Evolutionary conservation across 495 filamentous ascomycete genomes (phyloP).

Genomic region (Xylaria grammica): DNA sequence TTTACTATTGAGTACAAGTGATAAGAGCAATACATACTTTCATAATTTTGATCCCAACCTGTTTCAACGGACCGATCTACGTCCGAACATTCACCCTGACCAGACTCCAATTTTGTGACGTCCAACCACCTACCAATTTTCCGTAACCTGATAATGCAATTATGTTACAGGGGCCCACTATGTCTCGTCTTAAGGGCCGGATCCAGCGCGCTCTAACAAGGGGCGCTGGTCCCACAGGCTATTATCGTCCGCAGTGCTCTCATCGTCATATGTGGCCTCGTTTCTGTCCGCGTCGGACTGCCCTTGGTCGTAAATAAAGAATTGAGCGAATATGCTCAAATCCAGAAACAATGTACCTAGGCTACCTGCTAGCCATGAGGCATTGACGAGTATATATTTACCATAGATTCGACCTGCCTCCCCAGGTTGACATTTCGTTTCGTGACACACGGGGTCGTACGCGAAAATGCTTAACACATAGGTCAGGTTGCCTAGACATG

Average conservation of each 20-base stretch:
- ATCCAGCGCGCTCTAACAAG: conserved; percentile 40
- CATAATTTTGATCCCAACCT: not conserved
- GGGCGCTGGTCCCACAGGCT: conserved; percentile 43
- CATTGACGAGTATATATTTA: conserved; percentile 83
- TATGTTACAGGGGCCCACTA: not conserved
- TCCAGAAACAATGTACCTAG: conserved; percentile 86
- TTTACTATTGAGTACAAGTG: not conserved
- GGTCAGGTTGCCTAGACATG: conserved; percentile 90
- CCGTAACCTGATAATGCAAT: conserved; percentile 10
- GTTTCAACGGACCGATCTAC: not conserved
- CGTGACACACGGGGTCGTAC: conserved; percentile 68
- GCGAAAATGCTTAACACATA: conserved; percentile 92
- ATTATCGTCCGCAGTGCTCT: conserved; percentile 29
- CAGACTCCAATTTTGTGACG: not conserved
- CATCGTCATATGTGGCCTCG: conserved; percentile 26
- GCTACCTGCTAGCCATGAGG: conserved; percentile 88
- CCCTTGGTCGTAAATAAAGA: conserved; percentile 74
- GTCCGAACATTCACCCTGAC: not conserved
- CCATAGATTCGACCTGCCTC: conserved; percentile 68
- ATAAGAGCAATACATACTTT: not conserved
- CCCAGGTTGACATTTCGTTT: conserved; percentile 54
- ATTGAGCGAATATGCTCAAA: conserved; percentile 85
- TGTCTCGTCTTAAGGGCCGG: not conserved
- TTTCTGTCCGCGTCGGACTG: conserved; percentile 35
- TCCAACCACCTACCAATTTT: conserved; percentile 13